Evolutionary conservation across 495 filamentous ascomycete genomes (phyloP), one percentile per base, ranked within the genome.

Genomic region (Daldinia caldariorum): DNA sequence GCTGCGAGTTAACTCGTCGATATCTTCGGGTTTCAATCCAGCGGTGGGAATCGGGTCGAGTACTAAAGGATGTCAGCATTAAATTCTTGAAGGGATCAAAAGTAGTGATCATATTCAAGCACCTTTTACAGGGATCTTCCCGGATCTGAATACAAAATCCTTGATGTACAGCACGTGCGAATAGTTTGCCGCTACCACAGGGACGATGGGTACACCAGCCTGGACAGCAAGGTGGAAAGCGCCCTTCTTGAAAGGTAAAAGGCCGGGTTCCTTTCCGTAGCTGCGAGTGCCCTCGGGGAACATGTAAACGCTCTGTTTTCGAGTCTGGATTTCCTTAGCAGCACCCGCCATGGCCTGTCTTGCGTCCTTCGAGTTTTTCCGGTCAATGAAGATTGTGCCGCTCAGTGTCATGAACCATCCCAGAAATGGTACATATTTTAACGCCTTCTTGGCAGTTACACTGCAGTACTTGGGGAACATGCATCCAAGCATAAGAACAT

Each of bases 181-280:
- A 77, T 99, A 99, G 81, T 97, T 97, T 74, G 88, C 91, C 8
- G 88, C 86, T 20, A 98, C 92, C 20, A 97, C 83, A 0, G 94
- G 94, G 39, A 99, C 90, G 74, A 98, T 92, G 18, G 93, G 93
- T 31, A 97, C 94, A 74, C 92, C 90, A 0, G 94, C 96, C 82
- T 97, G 91, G 6, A 99, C 88, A 20, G 95, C 95, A 10, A 99
- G 83, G 78, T 98, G 95, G 81, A 98, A 99, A 39, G 95, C 95
- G 64, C 95, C 95, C 83, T 98, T 98, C 83, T 99, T 99, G 83
- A 98, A 99, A 6, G 91, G 89, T 60, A 97, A 81, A 74, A 99
- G 79, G 56, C 85, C 88, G 6, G 95, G 90, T 53, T 92, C 88
- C 70, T 89, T 87, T 53, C 90, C 86, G 82, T 99, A 97, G 70